Evolutionary conservation across 345 rosid species (phyloP).

Genomic region (Pistacia vera): DNA sequence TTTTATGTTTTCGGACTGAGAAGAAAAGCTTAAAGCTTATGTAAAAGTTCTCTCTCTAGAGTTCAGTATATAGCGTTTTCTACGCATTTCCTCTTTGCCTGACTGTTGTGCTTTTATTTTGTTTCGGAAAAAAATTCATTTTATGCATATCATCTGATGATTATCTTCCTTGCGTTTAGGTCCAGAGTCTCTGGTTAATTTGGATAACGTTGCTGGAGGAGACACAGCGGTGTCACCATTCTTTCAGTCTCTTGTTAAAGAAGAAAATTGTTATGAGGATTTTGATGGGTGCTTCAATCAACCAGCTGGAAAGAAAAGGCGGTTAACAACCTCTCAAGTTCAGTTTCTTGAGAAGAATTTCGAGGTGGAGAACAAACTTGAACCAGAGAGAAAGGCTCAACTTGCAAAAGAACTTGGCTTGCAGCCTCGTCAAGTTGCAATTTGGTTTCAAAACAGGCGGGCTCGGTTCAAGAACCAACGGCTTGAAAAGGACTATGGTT

Average conservation of each 20-base stretch:
- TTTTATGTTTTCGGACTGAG: background rate
- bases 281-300: slow-evolving; percentile 29
- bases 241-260: slow-evolving; percentile 33
- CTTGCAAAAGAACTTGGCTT: slow-evolving; percentile 72
- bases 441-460: slow-evolving; percentile 85
- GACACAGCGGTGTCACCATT: slow-evolving; percentile 9
- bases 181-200: slow-evolving; percentile 28
- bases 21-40: slow-evolving; percentile 14
- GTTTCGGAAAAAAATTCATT: background rate
- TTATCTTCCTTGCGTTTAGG: slow-evolving; percentile 24
- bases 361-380: slow-evolving; percentile 69
- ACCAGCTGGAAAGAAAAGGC: slow-evolving; percentile 55
- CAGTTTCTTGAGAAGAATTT: slow-evolving; percentile 70
- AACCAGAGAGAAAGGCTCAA: slow-evolving; percentile 68
- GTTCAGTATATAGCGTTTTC: background rate
- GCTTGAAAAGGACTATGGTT: slow-evolving; percentile 60
- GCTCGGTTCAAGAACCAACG: slow-evolving; percentile 75
- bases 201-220: slow-evolving; percentile 30
- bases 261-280: slow-evolving; percentile 41
- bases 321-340: slow-evolving; percentile 58
- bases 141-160: background rate
- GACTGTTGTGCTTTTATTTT: background rate
- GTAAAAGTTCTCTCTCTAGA: background rate
- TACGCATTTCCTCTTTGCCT: background rate
- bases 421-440: slow-evolving; percentile 78